Evolutionary conservation across 1,284 basidiomycete genomes (phyloP), one percentile per base, ranked within the genome.

Genomic region (Agaricales sp.): DNA sequence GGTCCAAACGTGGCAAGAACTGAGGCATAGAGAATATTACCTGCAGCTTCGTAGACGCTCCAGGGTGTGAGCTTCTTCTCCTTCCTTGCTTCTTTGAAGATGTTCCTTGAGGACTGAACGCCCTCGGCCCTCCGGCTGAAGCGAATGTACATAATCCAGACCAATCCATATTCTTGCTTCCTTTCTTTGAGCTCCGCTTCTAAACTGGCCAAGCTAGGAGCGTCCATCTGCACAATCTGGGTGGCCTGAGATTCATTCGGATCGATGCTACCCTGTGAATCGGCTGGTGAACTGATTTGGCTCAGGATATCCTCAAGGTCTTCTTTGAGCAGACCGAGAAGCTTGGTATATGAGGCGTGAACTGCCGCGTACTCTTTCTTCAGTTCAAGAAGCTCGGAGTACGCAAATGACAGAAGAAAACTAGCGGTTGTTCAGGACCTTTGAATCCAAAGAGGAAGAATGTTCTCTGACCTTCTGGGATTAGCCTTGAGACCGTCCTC

Each of bases 21-120:
- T 21, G 48, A 48, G 20, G 41, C 26, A 50, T 43, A 21, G n/a
- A 47, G 51, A 21, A 38, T 65, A 82, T 45, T 57, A 91, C 90
- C 91, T 48, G 88, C 83, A 38, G 92, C 90, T 65, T 99, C 94
- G 60, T 87, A 96, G 0, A 93, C 85, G 60, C 94, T 88, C 93
- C 95, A 98, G 11, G 90, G 82, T 18, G 82, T 78, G 8, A 4
- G 19, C 74, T 84, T 87, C 18, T 81, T 75, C 57, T 93, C 91
- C 62, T 84, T 89, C 53, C 94, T 77, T 12, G 93, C 92, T 61
- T 85, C 86, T 23, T 76, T 78, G 61, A 99, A 99, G 1, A 94
- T 71, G 1, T 74, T 70, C 47, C 96, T 73, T 18, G 87, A 86
- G 2, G 84, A 74, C 63, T 88, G 87, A 6, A 70, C 64, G 4